Evolutionary conservation across 345 rosid genomes (phyloP).

Genomic region (Melastoma malabathricum): DNA sequence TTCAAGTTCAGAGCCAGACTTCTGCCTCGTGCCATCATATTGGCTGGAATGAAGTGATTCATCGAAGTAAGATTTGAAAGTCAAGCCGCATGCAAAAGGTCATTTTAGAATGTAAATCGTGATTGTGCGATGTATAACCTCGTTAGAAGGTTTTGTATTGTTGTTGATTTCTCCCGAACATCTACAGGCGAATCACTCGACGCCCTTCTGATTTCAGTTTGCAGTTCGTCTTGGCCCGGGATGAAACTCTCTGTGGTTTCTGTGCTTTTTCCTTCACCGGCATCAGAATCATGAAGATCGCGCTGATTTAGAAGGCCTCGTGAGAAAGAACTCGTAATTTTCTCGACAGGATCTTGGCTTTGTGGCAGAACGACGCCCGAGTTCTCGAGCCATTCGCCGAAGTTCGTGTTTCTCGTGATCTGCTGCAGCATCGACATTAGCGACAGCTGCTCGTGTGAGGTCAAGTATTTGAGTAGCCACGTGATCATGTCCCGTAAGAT

Average conservation of each 20-base stretch:
- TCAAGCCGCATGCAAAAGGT: not conserved
- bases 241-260: slow-evolving; percentile 17
- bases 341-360: slow-evolving; percentile 44
- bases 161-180: slow-evolving; percentile 40
- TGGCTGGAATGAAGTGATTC: slow-evolving; percentile 38
- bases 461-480: slow-evolving; percentile 55
- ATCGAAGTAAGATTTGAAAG: slow-evolving; percentile 8
- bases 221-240: slow-evolving; percentile 53
- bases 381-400: slow-evolving; percentile 49
- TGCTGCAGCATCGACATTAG: slow-evolving; percentile 48
- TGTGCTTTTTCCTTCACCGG: slow-evolving; percentile 10
- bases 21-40: slow-evolving; percentile 46
- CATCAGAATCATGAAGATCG: slow-evolving; percentile 7
- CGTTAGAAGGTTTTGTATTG: slow-evolving; percentile 59
- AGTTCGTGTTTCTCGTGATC: slow-evolving; percentile 66
- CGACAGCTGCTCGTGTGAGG: slow-evolving; percentile 39
- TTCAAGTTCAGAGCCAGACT: slow-evolving; percentile 13
- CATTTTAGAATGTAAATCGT: not conserved
- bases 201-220: slow-evolving; percentile 52
- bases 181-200: slow-evolving; percentile 55
- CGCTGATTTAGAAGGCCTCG: slow-evolving; percentile 21
- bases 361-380: slow-evolving; percentile 9
- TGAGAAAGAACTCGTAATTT: slow-evolving; percentile 41
- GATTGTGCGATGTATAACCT: slow-evolving; percentile 29
- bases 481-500: slow-evolving; percentile 63